phyloP scores from a whole-genome alignment of 345 rosid genomes.

The Abelmoschus esculentus region DNA sequence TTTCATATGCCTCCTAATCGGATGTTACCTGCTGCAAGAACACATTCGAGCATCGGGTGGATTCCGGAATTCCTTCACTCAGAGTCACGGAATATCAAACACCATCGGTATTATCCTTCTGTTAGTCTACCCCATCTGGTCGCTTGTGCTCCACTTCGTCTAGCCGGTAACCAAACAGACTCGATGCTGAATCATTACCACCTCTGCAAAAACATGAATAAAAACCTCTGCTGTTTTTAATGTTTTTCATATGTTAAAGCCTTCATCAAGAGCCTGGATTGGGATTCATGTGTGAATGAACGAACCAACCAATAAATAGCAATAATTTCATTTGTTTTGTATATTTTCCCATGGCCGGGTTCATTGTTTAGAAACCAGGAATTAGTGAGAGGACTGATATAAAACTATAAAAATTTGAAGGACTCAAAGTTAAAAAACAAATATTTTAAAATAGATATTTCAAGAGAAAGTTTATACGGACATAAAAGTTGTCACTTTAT shows the following conservation, averaged over 20 bases:
- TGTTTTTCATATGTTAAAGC: background rate
- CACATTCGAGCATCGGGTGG: constrained; percentile 96
- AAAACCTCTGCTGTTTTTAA: background rate
- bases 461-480: background rate
- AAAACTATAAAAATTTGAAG: too few species aligned
- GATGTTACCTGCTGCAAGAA: constrained; percentile 83
- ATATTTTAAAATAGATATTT: too few species aligned
- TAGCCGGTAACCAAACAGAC: constrained; percentile 13
- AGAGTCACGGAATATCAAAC: constrained; percentile 66
- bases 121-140: constrained; percentile 75
- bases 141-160: constrained; percentile 44
- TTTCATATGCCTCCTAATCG: constrained; percentile 58
- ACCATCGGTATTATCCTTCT: constrained; percentile 72
- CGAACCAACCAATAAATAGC: background rate
- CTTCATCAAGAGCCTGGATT: background rate
- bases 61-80: constrained; percentile 71
- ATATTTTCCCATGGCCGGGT: background rate
- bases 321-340: background rate
- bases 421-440: too few species aligned
- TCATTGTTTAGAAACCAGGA: too few species aligned
- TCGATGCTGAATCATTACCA: background rate
- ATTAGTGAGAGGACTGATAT: too few species aligned
- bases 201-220: background rate
- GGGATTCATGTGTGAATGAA: background rate
- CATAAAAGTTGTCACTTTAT: background rate